Base-by-base conservation (phyloP, 140 eudicot genomes). In the Flaveria floridana region DNA sequence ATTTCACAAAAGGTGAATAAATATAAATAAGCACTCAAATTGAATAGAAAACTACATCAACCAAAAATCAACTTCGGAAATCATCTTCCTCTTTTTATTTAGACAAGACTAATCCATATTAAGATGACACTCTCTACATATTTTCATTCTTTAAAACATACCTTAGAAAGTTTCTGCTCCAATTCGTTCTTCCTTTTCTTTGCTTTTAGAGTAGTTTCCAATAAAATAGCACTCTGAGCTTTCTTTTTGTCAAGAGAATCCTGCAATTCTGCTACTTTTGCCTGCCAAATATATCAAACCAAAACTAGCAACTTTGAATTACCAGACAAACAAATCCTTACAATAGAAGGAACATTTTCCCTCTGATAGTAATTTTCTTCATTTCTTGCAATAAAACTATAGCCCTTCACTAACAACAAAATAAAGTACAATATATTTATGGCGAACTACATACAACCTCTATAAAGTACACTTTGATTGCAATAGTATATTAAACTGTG, bases 171-270 rank as follows among this genome's bases (percentile, higher is more conserved):
- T 63, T 79, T 86, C 52, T 87, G 89, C 77, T 88, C 84, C 74
- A 88, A 67, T 59, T 90, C 96, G 25, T 81, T 84, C 84, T 84
- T 85, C 83, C 71, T 82, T 72, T 69, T 85, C 65, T 79, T 82
- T 62, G 87, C 90, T 82, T 94, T 91, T 14, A 85, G 79, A 57
- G 90, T 83, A 79, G 79, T 87, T 53, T 88, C 88, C 85, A 85
- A 72, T 86, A 90, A 72, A 64, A 62, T 11, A 15, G 86, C 90
- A 72, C 86, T 85, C 71, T 76, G 87, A 80, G 86, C 78, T 84
- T 81, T 94, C 86, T 82, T 90, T 73, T 90, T 83, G 77, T 75
- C 79, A 51, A 87, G 64, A 63, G 25, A 81, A 39, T 88, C 88
- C 78, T 58, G 80, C 84, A 90, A 73, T 19, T 85, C 86, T 70